phyloP scores from a whole-genome alignment of 192 early-diverging fungal species.

The Backusella tuberculispora region DNA sequence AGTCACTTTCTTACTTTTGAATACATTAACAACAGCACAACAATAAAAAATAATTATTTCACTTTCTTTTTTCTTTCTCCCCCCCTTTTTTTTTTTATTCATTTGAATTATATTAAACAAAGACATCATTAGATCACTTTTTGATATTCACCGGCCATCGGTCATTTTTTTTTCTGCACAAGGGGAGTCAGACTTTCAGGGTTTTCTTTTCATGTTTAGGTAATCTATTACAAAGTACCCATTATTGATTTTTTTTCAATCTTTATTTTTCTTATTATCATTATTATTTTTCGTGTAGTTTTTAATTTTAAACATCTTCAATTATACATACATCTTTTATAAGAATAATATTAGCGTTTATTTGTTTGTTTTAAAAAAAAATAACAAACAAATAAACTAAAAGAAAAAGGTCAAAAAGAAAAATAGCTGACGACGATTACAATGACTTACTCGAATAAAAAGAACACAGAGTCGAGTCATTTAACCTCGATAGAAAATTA shows the following conservation, averaged over 20 bases:
- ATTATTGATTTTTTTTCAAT: not conserved
- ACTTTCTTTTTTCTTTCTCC: not conserved
- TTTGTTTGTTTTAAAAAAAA: not conserved
- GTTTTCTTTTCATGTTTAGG: constrained; percentile 4
- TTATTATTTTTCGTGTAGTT: not conserved
- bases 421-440: too few relatives aligned
- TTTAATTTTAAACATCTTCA: too few relatives aligned
- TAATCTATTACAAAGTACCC: not conserved
- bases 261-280: not conserved
- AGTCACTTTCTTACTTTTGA: not conserved
- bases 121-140: not conserved
- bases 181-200: constrained; percentile 9
- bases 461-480: not conserved
- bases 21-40: too few relatives aligned
- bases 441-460: not conserved
- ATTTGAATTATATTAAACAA: not conserved
- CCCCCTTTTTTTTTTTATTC: not conserved
- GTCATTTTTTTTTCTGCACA: constrained; percentile 13
- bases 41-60: too few relatives aligned
- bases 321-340: too few relatives aligned
- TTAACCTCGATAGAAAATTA: constrained; percentile 31
- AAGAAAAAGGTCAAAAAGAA: too few relatives aligned
- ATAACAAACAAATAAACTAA: not conserved
- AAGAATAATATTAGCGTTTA: not conserved
- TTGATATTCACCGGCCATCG: not conserved